These are phyloP conservation scores for carrot (Daucus carota) DNA, from an alignment of 129 eudicot species.

Conservation along the genomic window DNA sequence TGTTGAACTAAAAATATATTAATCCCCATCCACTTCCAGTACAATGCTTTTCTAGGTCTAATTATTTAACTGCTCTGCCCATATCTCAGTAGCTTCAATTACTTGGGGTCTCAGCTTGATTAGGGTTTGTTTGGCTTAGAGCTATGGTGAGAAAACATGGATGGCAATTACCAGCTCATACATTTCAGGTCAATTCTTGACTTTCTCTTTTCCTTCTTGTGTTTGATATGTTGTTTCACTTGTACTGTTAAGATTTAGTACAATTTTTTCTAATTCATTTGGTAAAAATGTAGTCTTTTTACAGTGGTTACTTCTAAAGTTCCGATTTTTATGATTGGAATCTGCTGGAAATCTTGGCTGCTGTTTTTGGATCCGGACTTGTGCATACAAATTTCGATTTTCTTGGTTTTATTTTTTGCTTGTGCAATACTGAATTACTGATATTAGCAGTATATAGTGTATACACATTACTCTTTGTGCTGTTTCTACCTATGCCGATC, in stretches of 20 bases:
- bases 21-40: background rate
- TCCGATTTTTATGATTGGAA: too few relatives aligned
- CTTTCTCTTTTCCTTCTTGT: background rate
- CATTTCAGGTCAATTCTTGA: constrained; percentile 37
- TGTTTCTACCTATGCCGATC: background rate
- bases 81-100: background rate
- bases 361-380: too few relatives aligned
- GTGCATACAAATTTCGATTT: too few relatives aligned
- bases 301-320: too few relatives aligned
- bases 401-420: background rate
- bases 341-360: too few relatives aligned
- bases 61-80: background rate
- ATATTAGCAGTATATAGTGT: background rate
- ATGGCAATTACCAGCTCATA: constrained; percentile 71
- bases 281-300: too few relatives aligned
- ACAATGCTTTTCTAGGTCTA: background rate
- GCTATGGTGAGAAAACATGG: constrained; percentile 70
- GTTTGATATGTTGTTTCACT: too few relatives aligned
- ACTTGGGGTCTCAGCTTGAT: background rate
- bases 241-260: too few relatives aligned
- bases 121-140: background rate
- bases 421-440: background rate
- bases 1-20: background rate
- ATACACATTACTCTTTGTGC: background rate
- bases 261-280: too few relatives aligned